Evolutionary conservation across 2,329 filamentous ascomycete genomes (phyloP).

Genomic region (Colletotrichum euphorbiae): DNA sequence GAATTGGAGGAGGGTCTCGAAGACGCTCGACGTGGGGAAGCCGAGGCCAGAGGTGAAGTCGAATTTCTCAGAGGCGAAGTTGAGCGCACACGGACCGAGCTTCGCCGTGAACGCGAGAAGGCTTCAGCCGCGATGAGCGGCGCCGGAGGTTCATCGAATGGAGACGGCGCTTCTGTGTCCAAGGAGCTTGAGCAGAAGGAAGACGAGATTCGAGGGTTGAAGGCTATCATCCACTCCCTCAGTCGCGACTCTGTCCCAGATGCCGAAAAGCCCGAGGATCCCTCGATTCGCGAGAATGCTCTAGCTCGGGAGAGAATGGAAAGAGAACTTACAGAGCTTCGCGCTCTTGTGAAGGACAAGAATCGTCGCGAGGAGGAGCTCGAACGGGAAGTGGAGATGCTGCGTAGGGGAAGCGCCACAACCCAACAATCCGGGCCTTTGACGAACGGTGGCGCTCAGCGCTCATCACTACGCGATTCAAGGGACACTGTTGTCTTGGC

Average conservation of each 20-base stretch:
- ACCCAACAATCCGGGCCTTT: conserved; percentile 9
- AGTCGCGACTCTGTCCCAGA: conserved; percentile 77
- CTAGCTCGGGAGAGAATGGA: conserved; percentile 78
- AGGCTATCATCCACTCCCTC: conserved; percentile 96
- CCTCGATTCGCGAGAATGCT: conserved; percentile 56
- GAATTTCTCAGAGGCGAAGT: conserved; percentile 96
- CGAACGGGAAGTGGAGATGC: conserved; percentile 79
- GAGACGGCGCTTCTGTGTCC: conserved; percentile 61
- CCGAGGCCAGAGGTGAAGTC: conserved; percentile 93
- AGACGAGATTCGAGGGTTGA: conserved; percentile 95
- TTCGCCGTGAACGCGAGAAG: conserved; percentile 90
- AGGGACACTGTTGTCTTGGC: conserved; percentile 73
- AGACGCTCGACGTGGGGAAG: conserved; percentile 92
- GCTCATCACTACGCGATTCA: conserved; percentile 73
- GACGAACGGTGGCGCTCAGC: conserved; percentile 62
- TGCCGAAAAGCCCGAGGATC: conserved; percentile 43
- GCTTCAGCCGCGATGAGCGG: conserved; percentile 71
- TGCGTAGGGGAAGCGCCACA: conserved; percentile 61
- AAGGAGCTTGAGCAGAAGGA: conserved; percentile 94
- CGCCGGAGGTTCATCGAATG: conserved; percentile 43
- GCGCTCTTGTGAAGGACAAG: conserved; percentile 78
- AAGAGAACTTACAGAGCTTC: conserved; percentile 82
- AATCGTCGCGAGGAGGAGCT: conserved; percentile 83
- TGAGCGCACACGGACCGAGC: conserved; percentile 87
- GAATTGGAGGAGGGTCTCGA: conserved; percentile 97